Conservation (phyloP, 495 filamentous ascomycete genomes). For the Xylaria cubensis region DNA sequence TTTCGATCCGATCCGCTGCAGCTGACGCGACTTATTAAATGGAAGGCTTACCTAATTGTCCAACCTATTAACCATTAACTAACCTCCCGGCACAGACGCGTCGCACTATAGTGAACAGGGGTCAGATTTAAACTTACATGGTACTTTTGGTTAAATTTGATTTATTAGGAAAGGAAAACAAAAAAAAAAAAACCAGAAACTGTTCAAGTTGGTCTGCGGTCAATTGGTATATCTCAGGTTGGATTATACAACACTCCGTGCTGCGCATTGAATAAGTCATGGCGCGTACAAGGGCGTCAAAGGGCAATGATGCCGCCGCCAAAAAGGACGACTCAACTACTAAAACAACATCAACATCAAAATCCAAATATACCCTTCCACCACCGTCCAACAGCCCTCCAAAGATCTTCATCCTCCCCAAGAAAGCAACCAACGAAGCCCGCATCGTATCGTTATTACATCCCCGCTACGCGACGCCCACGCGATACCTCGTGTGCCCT, state of each 20-base stretch:
- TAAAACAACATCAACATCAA: slow-evolving; percentile 36
- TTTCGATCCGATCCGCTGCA: background rate
- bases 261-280: slow-evolving; percentile 27
- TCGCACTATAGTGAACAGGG: slow-evolving; percentile 19
- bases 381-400: slow-evolving; percentile 54
- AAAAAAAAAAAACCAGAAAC: background rate
- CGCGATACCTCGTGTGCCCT: slow-evolving; percentile 82
- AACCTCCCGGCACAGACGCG: slow-evolving; percentile 14
- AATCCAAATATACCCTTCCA: slow-evolving; percentile 46
- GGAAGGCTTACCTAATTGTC: background rate
- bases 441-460: slow-evolving; percentile 80
- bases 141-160: background rate
- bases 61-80: background rate
- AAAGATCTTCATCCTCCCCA: slow-evolving; percentile 82
- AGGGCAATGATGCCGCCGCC: slow-evolving; percentile 17
- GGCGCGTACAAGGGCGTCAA: slow-evolving; percentile 30
- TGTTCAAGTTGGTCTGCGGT: background rate
- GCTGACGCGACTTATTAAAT: slow-evolving; percentile 5
- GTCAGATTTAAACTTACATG: too few relatives aligned
- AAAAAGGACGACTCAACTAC: slow-evolving; percentile 33
- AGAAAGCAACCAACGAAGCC: slow-evolving; percentile 64
- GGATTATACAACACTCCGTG: background rate
- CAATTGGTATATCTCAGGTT: background rate
- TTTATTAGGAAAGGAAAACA: background rate
- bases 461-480: slow-evolving; percentile 69